A percentile compares a stretch with the other conserved stretches of the same genome.
Conservation (phyloP, 176 grass and related monocot species). For the Musa itinerans region DNA sequence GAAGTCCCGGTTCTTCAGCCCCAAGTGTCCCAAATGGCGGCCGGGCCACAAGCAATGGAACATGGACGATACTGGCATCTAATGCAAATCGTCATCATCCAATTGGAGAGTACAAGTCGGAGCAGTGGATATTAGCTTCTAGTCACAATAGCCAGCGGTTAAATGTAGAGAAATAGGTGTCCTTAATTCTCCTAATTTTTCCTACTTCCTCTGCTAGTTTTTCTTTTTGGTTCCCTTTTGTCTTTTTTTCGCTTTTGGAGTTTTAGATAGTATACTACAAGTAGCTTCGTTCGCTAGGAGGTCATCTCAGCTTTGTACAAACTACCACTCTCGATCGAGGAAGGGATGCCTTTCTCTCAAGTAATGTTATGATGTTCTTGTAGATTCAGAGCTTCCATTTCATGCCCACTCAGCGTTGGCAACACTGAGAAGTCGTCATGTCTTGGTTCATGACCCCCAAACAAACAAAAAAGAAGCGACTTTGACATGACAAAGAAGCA, state of each 20-base stretch:
- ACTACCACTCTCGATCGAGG: background rate
- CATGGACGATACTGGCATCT: slow-evolving; percentile 1
- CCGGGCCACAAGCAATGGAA: slow-evolving; percentile 72
- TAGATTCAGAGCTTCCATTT: too few species aligned
- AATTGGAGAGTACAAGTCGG: background rate
- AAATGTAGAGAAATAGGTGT: background rate
- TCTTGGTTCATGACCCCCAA: too few species aligned
- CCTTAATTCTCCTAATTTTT: background rate
- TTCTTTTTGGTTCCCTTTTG: too few species aligned
- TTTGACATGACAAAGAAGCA: too few species aligned
- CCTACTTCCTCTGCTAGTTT: background rate
- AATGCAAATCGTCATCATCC: background rate
- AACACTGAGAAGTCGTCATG: too few species aligned
- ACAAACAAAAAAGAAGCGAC: too few species aligned
- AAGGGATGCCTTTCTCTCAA: background rate
- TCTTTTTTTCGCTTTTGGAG: background rate
- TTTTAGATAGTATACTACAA: background rate
- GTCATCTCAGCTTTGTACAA: background rate
- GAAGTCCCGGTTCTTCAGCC: slow-evolving; percentile 61
- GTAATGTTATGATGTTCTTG: too few species aligned
- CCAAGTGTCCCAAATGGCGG: slow-evolving; percentile 85
- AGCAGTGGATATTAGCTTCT: background rate
- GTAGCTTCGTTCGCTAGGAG: background rate
- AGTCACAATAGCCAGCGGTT: background rate
- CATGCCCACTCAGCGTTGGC: too few species aligned